These are phyloP conservation scores for Pelargonium fulgidum DNA, from an alignment of 441 rosid species.

Conservation along the genomic window DNA sequence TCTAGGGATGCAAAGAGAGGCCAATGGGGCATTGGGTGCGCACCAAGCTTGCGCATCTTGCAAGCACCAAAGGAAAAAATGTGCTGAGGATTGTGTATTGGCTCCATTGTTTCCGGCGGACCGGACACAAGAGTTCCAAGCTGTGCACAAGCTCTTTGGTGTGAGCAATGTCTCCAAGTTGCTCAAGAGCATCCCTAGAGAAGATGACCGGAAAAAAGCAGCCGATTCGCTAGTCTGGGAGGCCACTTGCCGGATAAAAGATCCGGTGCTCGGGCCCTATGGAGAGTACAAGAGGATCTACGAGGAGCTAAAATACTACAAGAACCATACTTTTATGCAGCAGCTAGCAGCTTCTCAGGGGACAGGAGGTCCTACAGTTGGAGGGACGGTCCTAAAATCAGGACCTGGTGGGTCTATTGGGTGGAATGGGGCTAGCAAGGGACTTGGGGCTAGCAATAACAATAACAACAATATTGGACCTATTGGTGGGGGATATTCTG, in stretches of 20 bases:
- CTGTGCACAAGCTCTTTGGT: conserved; percentile 26
- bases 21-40: conserved; percentile 1
- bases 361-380: conserved; percentile 5
- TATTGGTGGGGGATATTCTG: too few species aligned
- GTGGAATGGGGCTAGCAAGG: neutral
- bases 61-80: conserved; percentile 27
- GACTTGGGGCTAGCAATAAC: neutral
- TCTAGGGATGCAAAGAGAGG: conserved; percentile 24
- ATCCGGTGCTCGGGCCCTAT: conserved; percentile 46
- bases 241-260: conserved; percentile 43
- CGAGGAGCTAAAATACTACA: conserved; percentile 42
- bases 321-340: conserved; percentile 23
- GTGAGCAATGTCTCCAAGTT: conserved; percentile 28
- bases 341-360: conserved; percentile 14
- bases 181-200: conserved; percentile 5
- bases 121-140: conserved; percentile 19
- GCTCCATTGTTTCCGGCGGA: conserved; percentile 26
- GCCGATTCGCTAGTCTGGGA: conserved; percentile 23
- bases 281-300: conserved; percentile 46
- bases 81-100: conserved; percentile 22
- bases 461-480: too few species aligned
- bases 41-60: conserved; percentile 32
- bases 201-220: conserved; percentile 11
- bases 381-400: neutral
- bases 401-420: neutral